A percentile compares a stretch with the other conserved stretches of the same genome.
Conservation (phyloP, 306 rosid genomes). For the Vicia sativa region DNA sequence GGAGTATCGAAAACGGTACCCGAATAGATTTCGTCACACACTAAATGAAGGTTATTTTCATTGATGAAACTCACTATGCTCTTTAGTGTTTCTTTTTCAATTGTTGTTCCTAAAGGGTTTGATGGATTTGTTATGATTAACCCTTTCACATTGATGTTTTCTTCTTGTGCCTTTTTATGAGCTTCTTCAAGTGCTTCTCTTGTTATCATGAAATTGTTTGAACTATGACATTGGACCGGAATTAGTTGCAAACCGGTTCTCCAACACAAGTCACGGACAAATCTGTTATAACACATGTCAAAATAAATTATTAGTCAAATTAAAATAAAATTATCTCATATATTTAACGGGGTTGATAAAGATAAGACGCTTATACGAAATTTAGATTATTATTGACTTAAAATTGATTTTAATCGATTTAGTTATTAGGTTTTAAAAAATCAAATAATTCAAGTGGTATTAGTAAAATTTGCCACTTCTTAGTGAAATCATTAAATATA, state of each 20-base stretch:
- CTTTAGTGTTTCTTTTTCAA: conserved; percentile 59
- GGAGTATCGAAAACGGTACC: conserved; percentile 69
- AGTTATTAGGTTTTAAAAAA: neutral
- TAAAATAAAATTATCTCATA: neutral
- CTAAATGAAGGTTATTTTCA: conserved; percentile 73
- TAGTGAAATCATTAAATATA: neutral
- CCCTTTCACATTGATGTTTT: conserved; percentile 67
- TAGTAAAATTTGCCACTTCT: conserved; percentile 20
- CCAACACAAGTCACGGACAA: conserved; percentile 77
- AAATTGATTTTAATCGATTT: neutral
- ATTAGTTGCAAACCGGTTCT: conserved; percentile 66
- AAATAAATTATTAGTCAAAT: conserved; percentile 17
- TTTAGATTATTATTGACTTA: neutral
- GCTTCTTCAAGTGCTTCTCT: conserved; percentile 71
- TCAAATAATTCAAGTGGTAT: neutral
- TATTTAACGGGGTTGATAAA: neutral
- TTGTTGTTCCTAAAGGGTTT: conserved; percentile 74
- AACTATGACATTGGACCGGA: conserved; percentile 70
- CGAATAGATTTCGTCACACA: conserved; percentile 84
- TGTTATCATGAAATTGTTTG: conserved; percentile 69
- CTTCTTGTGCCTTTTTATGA: conserved; percentile 53
- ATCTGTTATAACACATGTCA: conserved; percentile 48
- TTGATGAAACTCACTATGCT: conserved; percentile 64
- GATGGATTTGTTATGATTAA: conserved; percentile 86
- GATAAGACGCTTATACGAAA: neutral